These are phyloP conservation scores for Aquilaria sinensis DNA, from an alignment of 345 rosid genomes.

Conservation along the genomic window DNA sequence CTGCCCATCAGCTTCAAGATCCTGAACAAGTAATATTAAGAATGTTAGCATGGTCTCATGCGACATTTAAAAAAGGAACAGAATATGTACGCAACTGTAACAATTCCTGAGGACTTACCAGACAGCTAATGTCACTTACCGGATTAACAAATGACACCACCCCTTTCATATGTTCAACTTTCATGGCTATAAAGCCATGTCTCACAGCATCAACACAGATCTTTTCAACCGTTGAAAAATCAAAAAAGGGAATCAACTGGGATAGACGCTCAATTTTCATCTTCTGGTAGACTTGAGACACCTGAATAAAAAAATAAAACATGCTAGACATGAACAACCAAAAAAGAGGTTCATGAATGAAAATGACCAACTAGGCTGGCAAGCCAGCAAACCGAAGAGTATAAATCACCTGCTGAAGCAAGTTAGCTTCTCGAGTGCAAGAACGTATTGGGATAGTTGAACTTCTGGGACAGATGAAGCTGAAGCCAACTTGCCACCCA, in stretches of 20 bases:
- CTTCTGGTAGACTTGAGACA: constrained; percentile 79
- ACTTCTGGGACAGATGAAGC: constrained; percentile 91
- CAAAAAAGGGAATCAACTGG: constrained; percentile 83
- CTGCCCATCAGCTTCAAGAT: constrained; percentile 82
- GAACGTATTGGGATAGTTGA: constrained; percentile 73
- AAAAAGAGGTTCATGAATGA: background rate
- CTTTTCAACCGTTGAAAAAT: constrained; percentile 78
- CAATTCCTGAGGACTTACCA: constrained; percentile 3
- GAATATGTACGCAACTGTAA: too few species aligned
- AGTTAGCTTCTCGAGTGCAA: constrained; percentile 81
- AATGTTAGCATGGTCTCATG: too few species aligned
- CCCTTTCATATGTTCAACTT: constrained; percentile 84
- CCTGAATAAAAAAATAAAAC: constrained; percentile 38
- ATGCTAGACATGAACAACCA: background rate
- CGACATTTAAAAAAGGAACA: too few species aligned
- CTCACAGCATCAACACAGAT: constrained; percentile 92
- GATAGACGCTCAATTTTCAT: constrained; percentile 77
- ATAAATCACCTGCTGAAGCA: constrained; percentile 78
- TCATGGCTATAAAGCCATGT: constrained; percentile 71
- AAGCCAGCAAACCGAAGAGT: constrained; percentile 10
- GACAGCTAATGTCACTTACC: constrained; percentile 42
- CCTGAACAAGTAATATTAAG: constrained; percentile 31
- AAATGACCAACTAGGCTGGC: too few species aligned
- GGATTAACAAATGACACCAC: constrained; percentile 51
- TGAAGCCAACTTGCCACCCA: constrained; percentile 87